These are phyloP conservation scores for Suhomyces emberorum DNA, from an alignment of 805 yeast species.

Conservation along the genomic window DNA sequence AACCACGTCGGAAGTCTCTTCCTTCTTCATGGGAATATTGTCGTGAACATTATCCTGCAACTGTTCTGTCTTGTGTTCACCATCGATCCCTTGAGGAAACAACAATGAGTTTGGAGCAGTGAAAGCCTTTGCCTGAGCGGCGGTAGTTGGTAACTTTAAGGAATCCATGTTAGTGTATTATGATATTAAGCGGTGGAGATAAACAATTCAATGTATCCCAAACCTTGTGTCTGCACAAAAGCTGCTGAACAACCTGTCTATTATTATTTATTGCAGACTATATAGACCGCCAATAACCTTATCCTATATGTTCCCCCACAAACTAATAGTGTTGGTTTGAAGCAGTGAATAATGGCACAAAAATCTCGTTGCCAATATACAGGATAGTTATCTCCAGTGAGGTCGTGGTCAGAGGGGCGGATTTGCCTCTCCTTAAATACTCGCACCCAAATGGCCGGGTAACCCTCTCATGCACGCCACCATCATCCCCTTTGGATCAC, in stretches of 20 bases:
- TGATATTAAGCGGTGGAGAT: constrained; percentile 20
- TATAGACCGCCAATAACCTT: constrained; percentile 3
- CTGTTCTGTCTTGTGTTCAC: constrained; percentile 13
- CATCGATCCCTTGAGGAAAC: constrained; percentile 52
- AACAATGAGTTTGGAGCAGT: constrained; percentile 64
- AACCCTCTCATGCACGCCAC: constrained; percentile 8
- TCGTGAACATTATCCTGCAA: constrained; percentile 8
- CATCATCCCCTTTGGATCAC: constrained; percentile 4
- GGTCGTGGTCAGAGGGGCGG: constrained; percentile 7
- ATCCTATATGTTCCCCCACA: constrained; percentile 6
- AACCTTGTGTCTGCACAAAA: constrained; percentile 5
- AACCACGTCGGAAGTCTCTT: constrained; percentile 17
- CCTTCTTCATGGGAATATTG: constrained; percentile 12
- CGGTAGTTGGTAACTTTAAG: constrained; percentile 70
- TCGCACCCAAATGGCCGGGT: constrained; percentile 19
- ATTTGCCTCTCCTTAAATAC: constrained; percentile 22
- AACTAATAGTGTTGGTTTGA: background rate
- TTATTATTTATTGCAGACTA: constrained; percentile 8
- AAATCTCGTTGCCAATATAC: constrained; percentile 3
- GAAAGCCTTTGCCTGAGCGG: constrained; percentile 72
- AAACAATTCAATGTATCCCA: constrained; percentile 44
- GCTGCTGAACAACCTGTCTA: constrained; percentile 5
- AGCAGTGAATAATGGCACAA: constrained; percentile 1
- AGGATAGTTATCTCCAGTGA: constrained; percentile 5
- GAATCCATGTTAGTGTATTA: constrained; percentile 55